Conservation (phyloP, 176 grass and related monocot genomes). For the Lolium multiflorum region DNA sequence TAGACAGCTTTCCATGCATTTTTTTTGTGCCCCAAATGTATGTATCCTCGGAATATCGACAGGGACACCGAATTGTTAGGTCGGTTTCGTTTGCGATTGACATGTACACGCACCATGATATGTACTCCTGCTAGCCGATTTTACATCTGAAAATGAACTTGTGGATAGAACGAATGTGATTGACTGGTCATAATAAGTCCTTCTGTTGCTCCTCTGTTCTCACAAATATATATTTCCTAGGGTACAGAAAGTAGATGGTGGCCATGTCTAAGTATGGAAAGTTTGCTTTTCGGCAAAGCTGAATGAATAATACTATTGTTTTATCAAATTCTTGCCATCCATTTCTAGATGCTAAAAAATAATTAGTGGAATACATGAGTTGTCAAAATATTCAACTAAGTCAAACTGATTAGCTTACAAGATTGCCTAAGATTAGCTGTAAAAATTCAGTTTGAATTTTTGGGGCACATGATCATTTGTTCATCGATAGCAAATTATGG, state of each 20-base stretch:
- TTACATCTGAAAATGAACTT: constrained; percentile 40
- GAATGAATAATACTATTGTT: constrained; percentile 18
- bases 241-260: constrained; percentile 44
- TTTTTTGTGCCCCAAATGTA: constrained; percentile 34
- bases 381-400: background rate
- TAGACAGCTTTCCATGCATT: constrained; percentile 19
- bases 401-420: background rate
- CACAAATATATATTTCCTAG: constrained; percentile 23
- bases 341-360: constrained; percentile 24
- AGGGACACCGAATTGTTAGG: constrained; percentile 54
- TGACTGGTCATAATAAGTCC: constrained; percentile 30
- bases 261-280: constrained; percentile 35
- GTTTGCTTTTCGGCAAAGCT: background rate
- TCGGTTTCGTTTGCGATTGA: constrained; percentile 55
- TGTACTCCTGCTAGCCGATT: constrained; percentile 40
- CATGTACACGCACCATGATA: constrained; percentile 41
- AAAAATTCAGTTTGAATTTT: background rate
- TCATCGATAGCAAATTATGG: background rate
- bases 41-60: constrained; percentile 35
- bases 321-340: constrained; percentile 29
- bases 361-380: background rate
- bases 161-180: constrained; percentile 38
- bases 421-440: background rate
- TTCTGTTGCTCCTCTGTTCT: constrained; percentile 40
- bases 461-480: background rate